A percentile compares a stretch with the other conserved stretches of the same genome.
phyloP scores from a whole-genome alignment of 2,329 filamentous ascomycete species.

The Ploettnerulaceae sp. region DNA sequence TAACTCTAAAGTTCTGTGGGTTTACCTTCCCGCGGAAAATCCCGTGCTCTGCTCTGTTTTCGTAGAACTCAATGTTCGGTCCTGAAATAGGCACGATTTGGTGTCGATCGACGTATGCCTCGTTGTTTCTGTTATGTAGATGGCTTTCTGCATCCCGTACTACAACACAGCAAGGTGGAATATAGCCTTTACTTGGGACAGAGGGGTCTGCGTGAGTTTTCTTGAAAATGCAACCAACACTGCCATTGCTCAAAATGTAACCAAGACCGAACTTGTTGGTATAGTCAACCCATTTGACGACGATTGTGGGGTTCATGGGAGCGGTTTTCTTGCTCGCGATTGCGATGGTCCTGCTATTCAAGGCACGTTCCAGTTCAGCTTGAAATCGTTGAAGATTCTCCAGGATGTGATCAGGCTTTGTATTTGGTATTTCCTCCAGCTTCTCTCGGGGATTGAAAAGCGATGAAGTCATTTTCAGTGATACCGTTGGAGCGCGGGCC shows the following conservation, averaged over 20 bases:
- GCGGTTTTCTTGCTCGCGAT: slow-evolving; percentile 49
- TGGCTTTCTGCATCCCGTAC: slow-evolving; percentile 68
- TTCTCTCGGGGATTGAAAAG: slow-evolving; percentile 53
- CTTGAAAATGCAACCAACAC: slow-evolving; percentile 64
- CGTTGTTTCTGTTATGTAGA: slow-evolving; percentile 56
- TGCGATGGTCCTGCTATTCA: slow-evolving; percentile 60
- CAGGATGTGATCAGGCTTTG: slow-evolving; percentile 54
- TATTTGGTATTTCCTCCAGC: slow-evolving; percentile 46
- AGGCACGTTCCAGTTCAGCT: slow-evolving; percentile 54
- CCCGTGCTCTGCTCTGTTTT: slow-evolving; percentile 62
- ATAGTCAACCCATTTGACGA: slow-evolving; percentile 83
- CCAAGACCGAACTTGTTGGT: slow-evolving; percentile 82
- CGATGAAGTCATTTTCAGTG: slow-evolving; percentile 31
- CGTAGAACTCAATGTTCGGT: slow-evolving; percentile 64
- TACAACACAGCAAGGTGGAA: slow-evolving; percentile 67
- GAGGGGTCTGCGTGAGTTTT: slow-evolving; percentile 45
- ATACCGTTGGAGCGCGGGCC: slow-evolving; percentile 37
- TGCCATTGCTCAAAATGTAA: slow-evolving; percentile 78
- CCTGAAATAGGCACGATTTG: slow-evolving; percentile 61
- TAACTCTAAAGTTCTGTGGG: slow-evolving; percentile 55
- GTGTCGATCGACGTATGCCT: slow-evolving; percentile 50
- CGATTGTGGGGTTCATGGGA: slow-evolving; percentile 55
- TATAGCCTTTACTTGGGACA: slow-evolving; percentile 43
- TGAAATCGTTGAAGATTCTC: slow-evolving; percentile 53
- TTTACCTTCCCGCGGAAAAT: slow-evolving; percentile 59